Evolutionary conservation across 2,329 filamentous ascomycete species (phyloP), one percentile per base, ranked within the genome.

Genomic region (Colletotrichum cuscutae): DNA sequence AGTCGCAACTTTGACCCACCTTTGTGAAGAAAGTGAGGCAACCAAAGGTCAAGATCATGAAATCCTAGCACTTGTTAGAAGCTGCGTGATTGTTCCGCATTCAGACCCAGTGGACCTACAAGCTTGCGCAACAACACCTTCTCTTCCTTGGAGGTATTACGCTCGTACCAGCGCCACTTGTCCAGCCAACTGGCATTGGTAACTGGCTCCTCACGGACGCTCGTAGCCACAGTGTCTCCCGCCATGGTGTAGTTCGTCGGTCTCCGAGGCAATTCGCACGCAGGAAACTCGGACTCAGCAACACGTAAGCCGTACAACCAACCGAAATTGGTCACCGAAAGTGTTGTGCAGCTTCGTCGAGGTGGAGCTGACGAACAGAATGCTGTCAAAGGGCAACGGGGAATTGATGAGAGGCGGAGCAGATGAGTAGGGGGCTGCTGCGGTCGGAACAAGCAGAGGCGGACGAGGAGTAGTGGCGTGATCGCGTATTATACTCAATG

Each of bases 11-110:
- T 26, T n/a, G 1, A 26, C 85, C 28, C 76, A 87, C 86, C 76
- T 89, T 89, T 75, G 86, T 82, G 71, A 89, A 87, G 77, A 89
- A 89, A 74, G 84, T 87, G 59, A 92, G 77, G 76, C 89, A 92
- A 79, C 89, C 91, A 77, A 91, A 91, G 0, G 88, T 89, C 61
- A 92, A 79, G 76, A 91, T 91, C 81, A 91, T 91, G 76, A 91
- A 91, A 78, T 91, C 90, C 64, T 59, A 26, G 12, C 19, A 28
- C 19, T 12, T 13, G n/a, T 59, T 59, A 37, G 19, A 22, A 11
- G 19, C 30, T 58, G 15, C 37, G 15, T 7, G 15, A 5, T 42
- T 5, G 5, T 19, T 42, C 37, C 37, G 37, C 15, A 42, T 42
- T 5, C 15, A 42, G 15, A 42, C 49, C n/a, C 7, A 15, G n/a